Percentiles rank a stretch among this genome's conserved stretches.
These are phyloP conservation scores for Hypomyces perniciosus DNA, from an alignment of 2,329 filamentous ascomycete genomes.

Conservation along the genomic window DNA sequence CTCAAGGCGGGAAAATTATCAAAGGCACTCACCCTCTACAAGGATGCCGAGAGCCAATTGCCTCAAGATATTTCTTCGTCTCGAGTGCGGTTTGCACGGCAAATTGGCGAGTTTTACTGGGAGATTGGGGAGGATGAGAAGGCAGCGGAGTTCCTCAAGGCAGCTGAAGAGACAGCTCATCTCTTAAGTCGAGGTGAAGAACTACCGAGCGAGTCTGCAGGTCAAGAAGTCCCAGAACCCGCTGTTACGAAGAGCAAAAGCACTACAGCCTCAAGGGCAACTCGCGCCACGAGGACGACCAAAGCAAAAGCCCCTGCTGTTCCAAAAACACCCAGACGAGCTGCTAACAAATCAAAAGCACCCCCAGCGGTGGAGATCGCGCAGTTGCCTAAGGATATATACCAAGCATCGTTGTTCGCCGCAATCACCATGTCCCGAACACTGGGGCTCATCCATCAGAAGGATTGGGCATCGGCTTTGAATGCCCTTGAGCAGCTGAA, in stretches of 20 bases:
- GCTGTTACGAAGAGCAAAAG: constrained; percentile 13
- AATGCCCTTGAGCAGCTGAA: constrained; percentile 47
- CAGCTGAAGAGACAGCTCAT: constrained; percentile 44
- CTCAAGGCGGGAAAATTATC: constrained; percentile 53
- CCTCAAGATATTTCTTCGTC: constrained; percentile 33
- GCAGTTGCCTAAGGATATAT: constrained; percentile 26
- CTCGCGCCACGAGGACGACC: constrained; percentile 20
- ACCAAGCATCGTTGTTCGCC: constrained; percentile 32
- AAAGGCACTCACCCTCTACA: constrained; percentile 50
- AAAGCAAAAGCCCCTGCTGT: constrained; percentile 13
- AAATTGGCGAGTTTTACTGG: constrained; percentile 51
- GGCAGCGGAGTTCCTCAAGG: constrained; percentile 38
- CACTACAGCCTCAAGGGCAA: constrained; percentile 20
- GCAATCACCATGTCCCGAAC: constrained; percentile 35
- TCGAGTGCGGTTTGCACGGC: constrained; percentile 42
- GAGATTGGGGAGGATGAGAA: constrained; percentile 40
- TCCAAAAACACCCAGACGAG: constrained; percentile 13
- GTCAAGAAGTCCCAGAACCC: constrained; percentile 10
- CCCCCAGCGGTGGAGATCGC: constrained; percentile 13
- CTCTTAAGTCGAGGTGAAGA: constrained; percentile 24
- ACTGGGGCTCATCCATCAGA: constrained; percentile 40
- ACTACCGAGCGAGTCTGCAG: constrained; percentile 1
- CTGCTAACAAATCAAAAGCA: constrained; percentile 17
- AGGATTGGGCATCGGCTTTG: constrained; percentile 54
- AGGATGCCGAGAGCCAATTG: constrained; percentile 48